Evolutionary conservation across 495 filamentous ascomycete species (phyloP).

Genomic region (Apodospora peruviana): DNA sequence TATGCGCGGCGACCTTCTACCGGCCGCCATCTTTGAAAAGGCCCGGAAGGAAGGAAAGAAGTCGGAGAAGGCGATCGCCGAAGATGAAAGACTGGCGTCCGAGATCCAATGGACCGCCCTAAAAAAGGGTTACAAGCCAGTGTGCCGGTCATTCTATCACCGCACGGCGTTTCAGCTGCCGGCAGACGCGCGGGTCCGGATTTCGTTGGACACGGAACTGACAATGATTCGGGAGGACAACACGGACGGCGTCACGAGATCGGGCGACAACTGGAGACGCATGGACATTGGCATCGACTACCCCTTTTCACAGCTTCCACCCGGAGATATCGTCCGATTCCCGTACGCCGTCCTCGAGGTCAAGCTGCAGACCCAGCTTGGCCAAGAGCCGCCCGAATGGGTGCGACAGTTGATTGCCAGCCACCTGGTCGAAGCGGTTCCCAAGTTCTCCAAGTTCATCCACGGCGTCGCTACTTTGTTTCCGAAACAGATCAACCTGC

Average conservation of each 20-base stretch:
- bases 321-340: constrained; percentile 81
- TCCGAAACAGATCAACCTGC: constrained; percentile 78
- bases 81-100: constrained; percentile 80
- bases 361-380: constrained; percentile 93
- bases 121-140: constrained; percentile 74
- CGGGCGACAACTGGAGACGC: constrained; percentile 88
- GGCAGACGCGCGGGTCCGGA: constrained; percentile 91
- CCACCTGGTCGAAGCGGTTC: constrained; percentile 94
- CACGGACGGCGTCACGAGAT: constrained; percentile 68
- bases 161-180: constrained; percentile 96
- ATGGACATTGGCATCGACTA: constrained; percentile 98
- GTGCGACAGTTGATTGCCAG: constrained; percentile 85
- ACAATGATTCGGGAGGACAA: constrained; percentile 95
- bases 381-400: constrained; percentile 97
- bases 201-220: constrained; percentile 93
- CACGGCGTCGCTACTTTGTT: constrained; percentile 87
- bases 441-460: constrained; percentile 99
- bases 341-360: constrained; percentile 96
- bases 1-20: constrained; percentile 71
- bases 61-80: constrained; percentile 77
- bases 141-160: constrained; percentile 93
- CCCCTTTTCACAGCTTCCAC: constrained; percentile 84
- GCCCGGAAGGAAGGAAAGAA: constrained; percentile 92
- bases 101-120: constrained; percentile 93
- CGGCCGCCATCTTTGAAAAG: constrained; percentile 85